These are phyloP conservation scores for Alternaria conjuncta DNA, from an alignment of 2,329 filamentous ascomycete species.

Conservation along the genomic window DNA sequence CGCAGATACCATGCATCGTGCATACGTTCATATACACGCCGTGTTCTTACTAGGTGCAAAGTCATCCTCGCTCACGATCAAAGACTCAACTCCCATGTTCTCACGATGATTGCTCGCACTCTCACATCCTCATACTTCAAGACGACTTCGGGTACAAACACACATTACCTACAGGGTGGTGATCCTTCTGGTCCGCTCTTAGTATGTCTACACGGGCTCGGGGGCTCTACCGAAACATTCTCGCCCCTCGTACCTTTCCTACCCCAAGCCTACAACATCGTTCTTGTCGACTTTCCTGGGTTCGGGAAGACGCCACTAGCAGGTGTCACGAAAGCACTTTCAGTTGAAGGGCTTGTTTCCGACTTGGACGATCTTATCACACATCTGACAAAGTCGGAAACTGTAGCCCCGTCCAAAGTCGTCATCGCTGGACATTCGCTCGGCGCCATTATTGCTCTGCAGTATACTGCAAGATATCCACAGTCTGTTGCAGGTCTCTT, in stretches of 20 bases:
- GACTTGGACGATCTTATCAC: not conserved
- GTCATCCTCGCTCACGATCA: not conserved
- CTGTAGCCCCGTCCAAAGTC: not conserved
- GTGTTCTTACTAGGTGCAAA: not conserved
- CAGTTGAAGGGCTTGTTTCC: not conserved
- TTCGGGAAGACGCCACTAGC: not conserved
- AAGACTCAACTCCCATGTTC: rapidly evolving
- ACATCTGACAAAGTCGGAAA: too few relatives aligned
- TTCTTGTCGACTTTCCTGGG: not conserved
- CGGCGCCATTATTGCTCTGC: not conserved
- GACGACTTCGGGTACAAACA: not conserved
- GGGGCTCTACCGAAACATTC: not conserved
- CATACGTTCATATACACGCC: not conserved
- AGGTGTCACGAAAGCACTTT: not conserved
- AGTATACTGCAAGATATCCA: not conserved
- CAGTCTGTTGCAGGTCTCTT: not conserved
- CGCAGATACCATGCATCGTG: not conserved
- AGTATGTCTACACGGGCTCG: not conserved
- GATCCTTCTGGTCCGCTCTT: not conserved
- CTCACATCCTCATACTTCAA: not conserved
- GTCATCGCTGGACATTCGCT: not conserved
- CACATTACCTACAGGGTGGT: not conserved
- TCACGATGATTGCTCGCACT: not conserved
- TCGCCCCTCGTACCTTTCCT: not conserved
- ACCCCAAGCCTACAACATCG: not conserved